A percentile compares a stretch with the other conserved stretches of the same genome.
Evolutionary conservation across 305 asterid genomes (phyloP).

Genomic region (Solanum hybrid): DNA sequence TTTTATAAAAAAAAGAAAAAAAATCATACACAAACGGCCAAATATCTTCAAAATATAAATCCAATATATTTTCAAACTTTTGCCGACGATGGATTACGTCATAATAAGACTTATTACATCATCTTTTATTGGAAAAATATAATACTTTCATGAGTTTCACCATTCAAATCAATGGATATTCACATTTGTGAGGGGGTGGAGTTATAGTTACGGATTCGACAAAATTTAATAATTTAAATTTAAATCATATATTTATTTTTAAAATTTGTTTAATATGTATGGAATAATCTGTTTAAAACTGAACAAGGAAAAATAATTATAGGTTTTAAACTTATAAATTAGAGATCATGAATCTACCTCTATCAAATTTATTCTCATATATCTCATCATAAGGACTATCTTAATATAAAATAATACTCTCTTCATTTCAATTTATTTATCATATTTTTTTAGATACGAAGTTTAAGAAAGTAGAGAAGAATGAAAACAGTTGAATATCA

Average conservation of each 20-base stretch:
- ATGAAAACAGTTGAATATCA: rapidly evolving
- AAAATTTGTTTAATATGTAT: background rate
- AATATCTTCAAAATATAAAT: too few species aligned
- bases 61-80: background rate
- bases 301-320: too few species aligned
- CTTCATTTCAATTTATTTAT: rapidly evolving
- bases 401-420: background rate
- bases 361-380: background rate
- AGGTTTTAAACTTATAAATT: background rate
- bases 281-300: background rate
- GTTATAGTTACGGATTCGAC: background rate
- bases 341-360: background rate
- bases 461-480: background rate
- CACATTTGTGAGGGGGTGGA: background rate
- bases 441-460: background rate
- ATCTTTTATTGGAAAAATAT: background rate
- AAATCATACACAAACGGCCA: background rate
- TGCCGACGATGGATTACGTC: background rate
- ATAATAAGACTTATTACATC: background rate
- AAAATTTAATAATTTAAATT: background rate
- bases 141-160: background rate
- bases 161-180: too few species aligned
- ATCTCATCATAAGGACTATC: background rate
- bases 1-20: too few species aligned
- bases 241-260: background rate